A percentile compares a stretch with the other conserved stretches of the same genome.
Conservation (phyloP, 352 stramenopile species). For the Aphanomyces astaci region DNA sequence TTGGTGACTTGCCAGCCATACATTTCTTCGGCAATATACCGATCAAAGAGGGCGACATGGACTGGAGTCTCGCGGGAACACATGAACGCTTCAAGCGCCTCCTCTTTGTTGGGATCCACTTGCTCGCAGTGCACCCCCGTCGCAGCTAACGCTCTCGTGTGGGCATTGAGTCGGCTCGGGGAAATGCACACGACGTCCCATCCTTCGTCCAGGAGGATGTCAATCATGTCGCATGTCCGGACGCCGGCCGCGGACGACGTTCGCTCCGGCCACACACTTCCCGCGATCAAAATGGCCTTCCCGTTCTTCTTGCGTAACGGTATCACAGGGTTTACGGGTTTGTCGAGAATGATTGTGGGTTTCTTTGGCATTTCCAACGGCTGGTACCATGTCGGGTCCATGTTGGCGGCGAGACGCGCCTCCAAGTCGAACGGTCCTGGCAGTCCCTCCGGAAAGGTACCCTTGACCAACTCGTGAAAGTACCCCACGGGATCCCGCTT, state of each 20-base stretch:
- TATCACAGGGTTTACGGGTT: background rate
- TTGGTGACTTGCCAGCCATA: conserved; percentile 71
- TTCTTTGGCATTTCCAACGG: conserved; percentile 48
- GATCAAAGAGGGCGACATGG: conserved; percentile 72
- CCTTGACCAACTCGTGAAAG: conserved; percentile 72
- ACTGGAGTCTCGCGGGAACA: conserved; percentile 39
- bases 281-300: conserved; percentile 53
- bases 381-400: conserved; percentile 65
- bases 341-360: background rate
- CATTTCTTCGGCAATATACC: conserved; percentile 82
- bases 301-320: background rate
- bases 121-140: conserved; percentile 37
- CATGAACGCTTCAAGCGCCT: conserved; percentile 40
- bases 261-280: conserved; percentile 78
- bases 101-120: conserved; percentile 61
- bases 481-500: conserved; percentile 47
- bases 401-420: conserved; percentile 54
- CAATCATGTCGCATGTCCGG: conserved; percentile 68
- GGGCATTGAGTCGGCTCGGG: conserved; percentile 66
- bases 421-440: conserved; percentile 73
- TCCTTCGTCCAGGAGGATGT: conserved; percentile 47
- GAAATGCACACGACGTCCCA: conserved; percentile 70
- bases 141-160: conserved; percentile 33
- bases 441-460: conserved; percentile 68
- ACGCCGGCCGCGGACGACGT: conserved; percentile 84